A percentile compares a stretch with the other conserved stretches of the same genome.
Evolutionary conservation across 1,284 basidiomycete genomes (phyloP).

Genomic region (Moniliella sp.): DNA sequence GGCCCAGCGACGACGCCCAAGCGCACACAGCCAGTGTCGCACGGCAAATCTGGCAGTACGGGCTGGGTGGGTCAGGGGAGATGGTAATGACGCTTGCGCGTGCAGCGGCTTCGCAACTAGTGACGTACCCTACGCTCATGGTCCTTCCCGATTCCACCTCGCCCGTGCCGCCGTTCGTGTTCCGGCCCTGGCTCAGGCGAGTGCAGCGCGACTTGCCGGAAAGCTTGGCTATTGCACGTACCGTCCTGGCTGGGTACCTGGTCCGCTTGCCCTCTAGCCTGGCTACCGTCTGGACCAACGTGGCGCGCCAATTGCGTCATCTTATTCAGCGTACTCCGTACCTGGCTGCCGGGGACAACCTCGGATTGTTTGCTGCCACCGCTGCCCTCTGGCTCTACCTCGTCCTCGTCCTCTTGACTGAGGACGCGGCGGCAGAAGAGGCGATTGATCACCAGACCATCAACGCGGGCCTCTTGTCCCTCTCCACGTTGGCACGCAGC

Average conservation of each 20-base stretch:
- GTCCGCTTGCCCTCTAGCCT: slow-evolving; percentile 18
- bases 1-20: too few species aligned
- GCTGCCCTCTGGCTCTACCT: slow-evolving; percentile 22
- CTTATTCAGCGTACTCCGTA: slow-evolving; percentile 2
- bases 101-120: slow-evolving; percentile 16
- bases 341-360: too few species aligned
- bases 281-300: slow-evolving; percentile 12
- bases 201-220: slow-evolving; percentile 9
- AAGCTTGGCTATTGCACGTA: slow-evolving; percentile 15
- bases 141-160: slow-evolving; percentile 20
- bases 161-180: slow-evolving; percentile 21
- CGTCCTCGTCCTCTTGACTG: slow-evolving; percentile 16
- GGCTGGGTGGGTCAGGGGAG: too few species aligned
- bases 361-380: slow-evolving; percentile 11
- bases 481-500: slow-evolving; percentile 9
- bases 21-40: too few species aligned
- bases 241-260: slow-evolving; percentile 16
- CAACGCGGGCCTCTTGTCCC: slow-evolving; percentile 7
- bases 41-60: too few species aligned
- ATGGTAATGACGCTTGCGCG: too few species aligned
- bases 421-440: slow-evolving; percentile 7
- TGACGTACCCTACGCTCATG: slow-evolving; percentile 20
- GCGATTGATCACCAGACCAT: slow-evolving; percentile 10
- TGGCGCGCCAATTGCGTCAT: slow-evolving; percentile 9
- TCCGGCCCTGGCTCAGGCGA: slow-evolving; percentile 20